phyloP scores from a whole-genome alignment of 192 early-diverging fungal genomes.

The Powellomyces hirtus region DNA sequence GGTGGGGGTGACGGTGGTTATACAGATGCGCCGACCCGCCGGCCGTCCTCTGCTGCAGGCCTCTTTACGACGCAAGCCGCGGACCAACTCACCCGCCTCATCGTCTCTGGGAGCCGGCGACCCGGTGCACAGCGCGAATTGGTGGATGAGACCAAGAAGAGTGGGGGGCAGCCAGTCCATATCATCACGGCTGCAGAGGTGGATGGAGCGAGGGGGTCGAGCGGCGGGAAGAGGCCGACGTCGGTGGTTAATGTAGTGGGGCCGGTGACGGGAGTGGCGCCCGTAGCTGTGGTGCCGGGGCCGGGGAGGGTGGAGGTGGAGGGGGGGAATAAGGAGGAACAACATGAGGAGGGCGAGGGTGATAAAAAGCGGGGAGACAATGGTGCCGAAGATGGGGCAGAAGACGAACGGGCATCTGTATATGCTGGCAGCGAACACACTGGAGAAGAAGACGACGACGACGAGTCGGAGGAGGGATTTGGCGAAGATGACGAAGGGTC shows the following conservation, averaged over 20 bases:
- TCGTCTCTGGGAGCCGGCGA: neutral
- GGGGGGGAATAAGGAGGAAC: neutral
- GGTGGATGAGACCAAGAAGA: too few relatives aligned
- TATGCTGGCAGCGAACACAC: neutral
- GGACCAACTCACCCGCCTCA: neutral
- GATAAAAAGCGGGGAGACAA: neutral
- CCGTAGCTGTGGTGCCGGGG: neutral
- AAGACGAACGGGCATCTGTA: neutral
- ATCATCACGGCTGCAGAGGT: too few relatives aligned
- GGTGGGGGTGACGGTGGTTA: neutral
- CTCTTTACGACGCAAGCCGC: neutral
- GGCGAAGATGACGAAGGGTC: neutral
- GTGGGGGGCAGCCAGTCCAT: too few relatives aligned
- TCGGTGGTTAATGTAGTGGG: neutral
- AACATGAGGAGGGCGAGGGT: neutral
- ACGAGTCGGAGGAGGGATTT: neutral
- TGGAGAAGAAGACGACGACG: neutral
- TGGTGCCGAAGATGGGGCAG: neutral
- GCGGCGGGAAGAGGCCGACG: neutral
- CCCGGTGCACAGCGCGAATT: too few relatives aligned
- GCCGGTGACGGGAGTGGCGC: neutral
- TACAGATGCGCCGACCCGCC: neutral
- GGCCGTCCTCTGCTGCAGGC: neutral
- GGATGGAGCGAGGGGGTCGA: too few relatives aligned
- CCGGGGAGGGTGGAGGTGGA: neutral